Base-by-base conservation (phyloP, 768 basidiomycete species). In the Boletus speciosus region DNA sequence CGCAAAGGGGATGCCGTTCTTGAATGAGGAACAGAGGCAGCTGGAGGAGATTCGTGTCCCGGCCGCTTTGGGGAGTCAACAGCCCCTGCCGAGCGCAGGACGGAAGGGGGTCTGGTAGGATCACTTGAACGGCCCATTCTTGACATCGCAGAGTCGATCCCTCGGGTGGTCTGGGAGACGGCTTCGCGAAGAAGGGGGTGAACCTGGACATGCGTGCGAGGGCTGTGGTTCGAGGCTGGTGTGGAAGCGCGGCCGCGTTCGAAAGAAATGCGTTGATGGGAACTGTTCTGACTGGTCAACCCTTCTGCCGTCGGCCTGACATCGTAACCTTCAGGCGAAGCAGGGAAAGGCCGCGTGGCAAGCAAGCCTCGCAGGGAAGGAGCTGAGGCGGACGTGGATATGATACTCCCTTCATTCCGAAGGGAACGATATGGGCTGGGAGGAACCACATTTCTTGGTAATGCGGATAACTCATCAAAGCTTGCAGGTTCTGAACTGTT, bases 1-100 rank as follows among this genome's bases (percentile, higher is more conserved):
- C 84, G 80, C 0, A 87, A 70, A 1, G 88, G 86, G 1, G 86
- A 88, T 0, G 72, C 66, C 4, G 74, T 66, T 36, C 78, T 74
- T 11, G 76, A 76, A 41, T 69, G 76, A 8, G 74, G 65, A 1
- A 64, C 62, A 2, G 75, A 74, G 5, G 61, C 52, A 19, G 63
- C 40, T 11, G 51, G 55, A 15, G 71, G 65, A 0, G 73, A 67
- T 23, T 68, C 69, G 4, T 56, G 49, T n/a, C 59, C 62, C 8
- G 42, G 62, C 51, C 62, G 66, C 54, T 55, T 63, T 23, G 58
- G 52, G 3, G 68, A 48, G 23, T 34, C 47, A 8, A 27, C 1
- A 23, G 8, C 8, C 1, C 47, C 58, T 46, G 34, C 49, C 10
- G 41, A 47, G 44, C 59, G 69, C 11, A 40, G 39, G 15, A 39